Base-by-base conservation (phyloP, 208 protist species). In the Trypanosoma melophagium region DNA sequence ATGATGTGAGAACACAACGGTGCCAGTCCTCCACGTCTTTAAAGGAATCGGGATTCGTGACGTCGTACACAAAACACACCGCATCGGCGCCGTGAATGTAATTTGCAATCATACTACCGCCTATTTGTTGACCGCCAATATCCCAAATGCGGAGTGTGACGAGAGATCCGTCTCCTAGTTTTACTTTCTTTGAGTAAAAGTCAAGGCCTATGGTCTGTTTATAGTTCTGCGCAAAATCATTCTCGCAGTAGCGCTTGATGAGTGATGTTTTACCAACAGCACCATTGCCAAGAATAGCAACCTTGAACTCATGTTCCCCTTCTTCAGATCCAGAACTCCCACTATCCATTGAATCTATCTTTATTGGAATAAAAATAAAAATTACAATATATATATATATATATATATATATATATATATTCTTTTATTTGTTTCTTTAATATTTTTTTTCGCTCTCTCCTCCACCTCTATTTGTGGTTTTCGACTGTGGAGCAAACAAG, bases 181-280 rank as follows among this genome's bases (percentile, higher is more conserved):
- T 56, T 13, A 98, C 58, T 54, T 81, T 86, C 60, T 97, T 98
- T 2, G 91, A 87, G 78, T 97, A 98, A 74, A 98, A 99, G 71
- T 99, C 96, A 2, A 98, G 56, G 7, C 97, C 97, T 45, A 98
- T 94, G 4, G 97, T 99, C 67, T 98, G 96, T 79, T 97, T 97
- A 88, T 98, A 99, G 44, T 38, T 64, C 58, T 90, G 65, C 9
- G 54, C 76, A 70, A 98, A 98, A 44, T 80, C 71, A 41, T 89
- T 89, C 13, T 95, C 64, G 50, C 87, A 96, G 67, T 96, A 98
- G 35, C 92, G 81, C 13, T 73, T 82, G 44, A 95, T 94, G 16
- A 98, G 80, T 2, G 94, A 97, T 10, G 94, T 97, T 78, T 98
- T 98, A 12, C 96, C 94, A 0, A 96, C 93, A 8, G 89, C 79